phyloP scores from a whole-genome alignment of 176 grass and related monocot genomes.

The Musa acuminata region DNA sequence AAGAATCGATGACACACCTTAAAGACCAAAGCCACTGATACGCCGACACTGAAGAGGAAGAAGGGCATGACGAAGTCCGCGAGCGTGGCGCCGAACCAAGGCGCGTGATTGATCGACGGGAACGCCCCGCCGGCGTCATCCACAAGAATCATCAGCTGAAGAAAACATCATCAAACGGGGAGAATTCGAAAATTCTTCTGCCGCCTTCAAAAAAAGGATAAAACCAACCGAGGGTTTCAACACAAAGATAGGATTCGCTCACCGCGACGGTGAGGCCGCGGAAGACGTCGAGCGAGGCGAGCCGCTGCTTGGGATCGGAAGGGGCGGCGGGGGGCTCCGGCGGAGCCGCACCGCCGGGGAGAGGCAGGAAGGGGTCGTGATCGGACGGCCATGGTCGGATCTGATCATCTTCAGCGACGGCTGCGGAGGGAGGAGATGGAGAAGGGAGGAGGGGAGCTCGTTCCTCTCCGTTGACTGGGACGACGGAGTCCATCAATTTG shows the following conservation, averaged over 20 bases:
- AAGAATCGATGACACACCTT: conserved; percentile 34
- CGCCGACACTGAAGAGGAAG: conserved; percentile 90
- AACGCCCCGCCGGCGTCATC: conserved; percentile 88
- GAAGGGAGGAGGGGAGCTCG: conserved; percentile 27
- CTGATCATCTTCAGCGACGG: conserved; percentile 23
- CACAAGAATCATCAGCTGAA: conserved; percentile 85
- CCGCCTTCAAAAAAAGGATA: neutral
- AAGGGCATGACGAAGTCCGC: conserved; percentile 92
- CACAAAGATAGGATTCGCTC: neutral
- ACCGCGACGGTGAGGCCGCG: conserved; percentile 86
- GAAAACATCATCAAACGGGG: neutral
- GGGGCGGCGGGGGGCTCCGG: neutral
- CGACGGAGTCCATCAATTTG: conserved; percentile 26
- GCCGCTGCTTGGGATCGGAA: conserved; percentile 28
- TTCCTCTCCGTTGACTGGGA: conserved; percentile 23
- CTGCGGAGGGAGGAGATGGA: neutral
- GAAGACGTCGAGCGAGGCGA: conserved; percentile 84
- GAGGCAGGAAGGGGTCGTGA: neutral
- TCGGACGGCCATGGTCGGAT: conserved; percentile 33
- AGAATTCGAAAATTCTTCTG: too few relatives aligned
- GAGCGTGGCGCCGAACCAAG: conserved; percentile 86
- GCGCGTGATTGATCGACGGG: conserved; percentile 82
- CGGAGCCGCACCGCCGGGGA: neutral
- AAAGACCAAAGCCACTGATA: conserved; percentile 74
- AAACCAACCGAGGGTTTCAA: neutral